Conservation (phyloP, 768 basidiomycete species). For the Xerocomus brunneocitrinus region DNA sequence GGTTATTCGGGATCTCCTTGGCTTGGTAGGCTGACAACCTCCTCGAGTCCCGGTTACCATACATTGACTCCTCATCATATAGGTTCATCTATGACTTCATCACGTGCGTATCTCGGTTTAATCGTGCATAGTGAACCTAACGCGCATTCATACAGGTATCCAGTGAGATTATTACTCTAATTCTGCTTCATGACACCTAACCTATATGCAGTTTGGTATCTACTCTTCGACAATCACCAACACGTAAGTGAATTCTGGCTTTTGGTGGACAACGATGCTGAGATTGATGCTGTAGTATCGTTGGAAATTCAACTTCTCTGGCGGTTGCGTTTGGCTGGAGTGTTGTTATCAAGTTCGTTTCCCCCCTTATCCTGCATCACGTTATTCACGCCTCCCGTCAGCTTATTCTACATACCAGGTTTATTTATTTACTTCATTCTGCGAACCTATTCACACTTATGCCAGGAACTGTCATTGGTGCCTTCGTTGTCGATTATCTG, state of each 20-base stretch:
- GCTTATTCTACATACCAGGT: conserved; percentile 67
- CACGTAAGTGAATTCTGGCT: conserved; percentile 37
- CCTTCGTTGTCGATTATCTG: conserved; percentile 69
- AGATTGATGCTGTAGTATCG: conserved; percentile 37
- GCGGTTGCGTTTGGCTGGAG: conserved; percentile 76
- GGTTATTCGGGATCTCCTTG: conserved; percentile 68
- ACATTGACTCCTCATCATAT: conserved; percentile 1
- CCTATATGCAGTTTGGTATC: conserved; percentile 57
- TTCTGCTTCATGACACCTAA: neutral
- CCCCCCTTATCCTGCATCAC: neutral
- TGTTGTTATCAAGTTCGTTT: conserved; percentile 71
- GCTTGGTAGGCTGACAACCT: conserved; percentile 50
- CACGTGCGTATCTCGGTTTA: conserved; percentile 40
- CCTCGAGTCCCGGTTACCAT: neutral
- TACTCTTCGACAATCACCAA: conserved; percentile 76
- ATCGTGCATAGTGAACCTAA: neutral
- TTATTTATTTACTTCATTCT: neutral
- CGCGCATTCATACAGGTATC: conserved; percentile 42
- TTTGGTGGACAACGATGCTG: neutral
- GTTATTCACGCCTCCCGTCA: conserved; percentile 19
- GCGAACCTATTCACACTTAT: conserved; percentile 1
- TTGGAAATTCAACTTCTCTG: conserved; percentile 48
- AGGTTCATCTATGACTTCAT: conserved; percentile 83
- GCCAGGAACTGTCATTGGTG: conserved; percentile 59
- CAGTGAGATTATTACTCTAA: conserved; percentile 40